Base-by-base conservation (phyloP, 208 protist genomes). In the Jaenimonas drosophilae region DNA sequence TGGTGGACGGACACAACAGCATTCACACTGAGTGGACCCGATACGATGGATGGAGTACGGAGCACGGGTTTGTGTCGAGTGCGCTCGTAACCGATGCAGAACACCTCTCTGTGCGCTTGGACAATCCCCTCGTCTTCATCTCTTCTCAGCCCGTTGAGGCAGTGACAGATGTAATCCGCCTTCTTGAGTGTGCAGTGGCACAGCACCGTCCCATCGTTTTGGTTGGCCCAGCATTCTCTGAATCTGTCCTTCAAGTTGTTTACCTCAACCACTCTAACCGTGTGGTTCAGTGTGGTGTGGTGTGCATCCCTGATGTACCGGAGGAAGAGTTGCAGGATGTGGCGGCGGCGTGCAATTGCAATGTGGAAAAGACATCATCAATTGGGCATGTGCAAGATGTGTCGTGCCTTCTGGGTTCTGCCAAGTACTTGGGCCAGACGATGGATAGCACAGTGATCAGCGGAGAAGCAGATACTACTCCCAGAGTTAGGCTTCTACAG, bases 251-350 rank as follows among this genome's bases (percentile, higher is more conserved):
- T 33, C 68, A 85, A 53, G 88, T 76, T 6, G 60, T 95, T 32
- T 71, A 61, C 37, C 73, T 91, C 39, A 96, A 98, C 57, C 99
- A 99, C 73, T 89, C 95, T 4, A 88, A 97, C 50, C 96, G 96
- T 34, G 98, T 99, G 44, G 67, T 92, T 29, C 52, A 44, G 50
- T 87, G 83, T 33, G 79, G 70, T 6, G 70, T 95, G 4, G 87
- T 98, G 21, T 96, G 96, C 50, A 92, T 95, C 1, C 97, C 97
- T 45, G 97, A 97, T 39, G 6, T 99, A 38, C 83, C 91, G 44
- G 84, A 98, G 64, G 98, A 98, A 70, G 98, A 99, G 66, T 68
- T 99, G 40, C 86, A 98, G 57, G 98, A 99, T 76, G 91, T 99
- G 25, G 97, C 98, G 19, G 62, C 94, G n/a, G 74, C 98, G n/a